These are phyloP conservation scores for Xylariaceae sp. DNA, from an alignment of 2,329 filamentous ascomycete genomes.

Conservation along the genomic window DNA sequence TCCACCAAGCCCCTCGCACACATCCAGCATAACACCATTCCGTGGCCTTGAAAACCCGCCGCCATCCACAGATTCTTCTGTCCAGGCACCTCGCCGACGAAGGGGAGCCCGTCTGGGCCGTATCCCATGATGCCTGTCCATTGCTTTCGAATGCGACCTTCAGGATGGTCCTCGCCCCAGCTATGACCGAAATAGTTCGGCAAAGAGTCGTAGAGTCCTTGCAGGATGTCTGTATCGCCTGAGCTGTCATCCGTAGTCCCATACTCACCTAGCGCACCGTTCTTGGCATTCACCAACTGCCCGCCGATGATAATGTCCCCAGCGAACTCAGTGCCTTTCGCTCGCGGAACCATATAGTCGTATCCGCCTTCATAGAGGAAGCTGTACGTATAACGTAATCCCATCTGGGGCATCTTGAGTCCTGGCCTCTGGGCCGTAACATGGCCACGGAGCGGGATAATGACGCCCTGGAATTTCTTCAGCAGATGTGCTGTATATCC, in stretches of 20 bases:
- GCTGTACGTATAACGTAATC: slow-evolving; percentile 52
- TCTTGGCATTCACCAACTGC: slow-evolving; percentile 41
- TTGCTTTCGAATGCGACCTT: slow-evolving; percentile 39
- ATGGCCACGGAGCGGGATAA: slow-evolving; percentile 49
- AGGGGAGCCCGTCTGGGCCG: slow-evolving; percentile 48
- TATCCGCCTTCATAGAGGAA: slow-evolving; percentile 59
- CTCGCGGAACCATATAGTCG: slow-evolving; percentile 63
- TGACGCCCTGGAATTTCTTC: slow-evolving; percentile 40
- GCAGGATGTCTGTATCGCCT: slow-evolving; percentile 47
- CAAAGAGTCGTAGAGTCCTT: slow-evolving; percentile 42
- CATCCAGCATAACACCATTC: slow-evolving; percentile 61
- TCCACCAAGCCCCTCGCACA: slow-evolving; percentile 53
- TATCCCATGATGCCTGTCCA: slow-evolving; percentile 59
- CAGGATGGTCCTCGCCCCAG: slow-evolving; percentile 43
- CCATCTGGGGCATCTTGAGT: slow-evolving; percentile 31
- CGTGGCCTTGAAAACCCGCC: slow-evolving; percentile 62
- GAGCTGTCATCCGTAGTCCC: slow-evolving; percentile 54
- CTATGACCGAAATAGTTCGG: slow-evolving; percentile 48
- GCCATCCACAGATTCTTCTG: slow-evolving; percentile 50
- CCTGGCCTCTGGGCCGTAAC: slow-evolving; percentile 41
- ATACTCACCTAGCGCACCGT: slow-evolving; percentile 44
- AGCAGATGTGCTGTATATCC: slow-evolving; percentile 47
- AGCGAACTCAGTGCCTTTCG: slow-evolving; percentile 37
- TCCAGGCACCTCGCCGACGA: slow-evolving; percentile 46
- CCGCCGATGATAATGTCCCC: slow-evolving; percentile 62